These are phyloP conservation scores for Physcia stellaris DNA, from an alignment of 495 filamentous ascomycete species.

Conservation along the genomic window DNA sequence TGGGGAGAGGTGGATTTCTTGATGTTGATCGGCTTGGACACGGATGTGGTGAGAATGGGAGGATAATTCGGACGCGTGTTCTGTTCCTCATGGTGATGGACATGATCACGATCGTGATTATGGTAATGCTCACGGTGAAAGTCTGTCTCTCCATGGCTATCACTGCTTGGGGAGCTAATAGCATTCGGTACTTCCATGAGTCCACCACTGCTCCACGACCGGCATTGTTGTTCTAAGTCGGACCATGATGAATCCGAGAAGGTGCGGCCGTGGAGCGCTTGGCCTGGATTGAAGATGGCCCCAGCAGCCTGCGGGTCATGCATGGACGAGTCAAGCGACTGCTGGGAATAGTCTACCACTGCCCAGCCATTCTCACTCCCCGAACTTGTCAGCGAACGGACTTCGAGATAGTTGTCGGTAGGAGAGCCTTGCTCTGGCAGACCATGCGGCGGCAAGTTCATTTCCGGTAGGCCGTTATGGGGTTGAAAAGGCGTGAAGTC, in stretches of 20 bases:
- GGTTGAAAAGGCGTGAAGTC: constrained; percentile 37
- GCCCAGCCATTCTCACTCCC: constrained; percentile 79
- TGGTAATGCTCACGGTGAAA: constrained; percentile 32
- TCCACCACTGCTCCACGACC: constrained; percentile 46
- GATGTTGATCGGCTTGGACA: constrained; percentile 35
- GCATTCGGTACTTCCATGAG: constrained; percentile 68
- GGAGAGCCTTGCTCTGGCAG: constrained; percentile 58
- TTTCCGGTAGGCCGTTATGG: constrained; percentile 21
- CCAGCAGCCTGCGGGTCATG: constrained; percentile 35
- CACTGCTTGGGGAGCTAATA: constrained; percentile 53
- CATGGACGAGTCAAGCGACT: constrained; percentile 38
- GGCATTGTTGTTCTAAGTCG: constrained; percentile 28
- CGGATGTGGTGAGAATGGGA: constrained; percentile 30
- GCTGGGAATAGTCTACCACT: constrained; percentile 46
- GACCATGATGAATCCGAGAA: constrained; percentile 76
- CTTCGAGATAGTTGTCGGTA: constrained; percentile 69
- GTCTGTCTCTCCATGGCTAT: constrained; percentile 50
- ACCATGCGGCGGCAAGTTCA: constrained; percentile 29
- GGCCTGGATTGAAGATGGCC: constrained; percentile 73
- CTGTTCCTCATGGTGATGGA: constrained; percentile 20
- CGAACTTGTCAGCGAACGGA: constrained; percentile 61
- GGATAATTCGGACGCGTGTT: constrained; percentile 7
- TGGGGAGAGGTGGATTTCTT: constrained; percentile 50
- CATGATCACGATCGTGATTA: constrained; percentile 34
- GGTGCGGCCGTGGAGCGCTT: constrained; percentile 72